These are phyloP conservation scores for Russula ochroleuca DNA, from an alignment of 768 basidiomycete species.

Conservation along the genomic window DNA sequence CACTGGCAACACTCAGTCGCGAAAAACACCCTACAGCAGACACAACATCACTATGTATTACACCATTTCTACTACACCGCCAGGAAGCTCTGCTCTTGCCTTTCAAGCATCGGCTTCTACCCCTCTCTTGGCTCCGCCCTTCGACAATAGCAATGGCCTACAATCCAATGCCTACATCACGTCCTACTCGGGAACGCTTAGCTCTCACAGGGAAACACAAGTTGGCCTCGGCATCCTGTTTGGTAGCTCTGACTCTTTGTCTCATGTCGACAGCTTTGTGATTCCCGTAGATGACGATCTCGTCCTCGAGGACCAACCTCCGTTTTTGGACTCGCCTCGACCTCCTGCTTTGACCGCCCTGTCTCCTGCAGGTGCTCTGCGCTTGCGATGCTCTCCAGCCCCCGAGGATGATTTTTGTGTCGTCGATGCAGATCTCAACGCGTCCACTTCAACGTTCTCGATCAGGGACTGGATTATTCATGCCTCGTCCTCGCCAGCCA, in stretches of 20 bases:
- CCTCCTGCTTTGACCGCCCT: not conserved
- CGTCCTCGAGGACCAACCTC: not conserved
- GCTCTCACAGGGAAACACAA: constrained; percentile 2
- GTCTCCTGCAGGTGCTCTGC: not conserved
- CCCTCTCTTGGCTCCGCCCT: constrained; percentile 4
- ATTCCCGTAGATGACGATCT: no score
- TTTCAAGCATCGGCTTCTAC: not conserved
- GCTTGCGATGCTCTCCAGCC: not conserved
- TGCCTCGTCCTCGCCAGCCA: constrained; percentile 12
- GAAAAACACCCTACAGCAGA: not conserved
- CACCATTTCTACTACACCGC: constrained; percentile 12
- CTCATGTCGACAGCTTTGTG: not conserved
- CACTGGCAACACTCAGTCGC: not conserved
- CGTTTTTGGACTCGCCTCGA: constrained; percentile 10
- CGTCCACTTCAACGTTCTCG: constrained; percentile 21
- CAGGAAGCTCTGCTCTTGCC: not conserved
- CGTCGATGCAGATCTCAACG: not conserved
- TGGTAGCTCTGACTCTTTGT: constrained; percentile 8
- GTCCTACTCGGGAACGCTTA: not conserved
- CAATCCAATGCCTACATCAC: constrained; percentile 21
- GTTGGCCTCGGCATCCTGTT: constrained; percentile 26
- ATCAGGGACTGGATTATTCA: constrained; percentile 24
- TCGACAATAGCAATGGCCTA: constrained; percentile 4
- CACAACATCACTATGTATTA: constrained; percentile 18
- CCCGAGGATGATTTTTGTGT: not conserved